Conservation (phyloP, 2,329 filamentous ascomycete species). For the Aspergillus texensis region DNA sequence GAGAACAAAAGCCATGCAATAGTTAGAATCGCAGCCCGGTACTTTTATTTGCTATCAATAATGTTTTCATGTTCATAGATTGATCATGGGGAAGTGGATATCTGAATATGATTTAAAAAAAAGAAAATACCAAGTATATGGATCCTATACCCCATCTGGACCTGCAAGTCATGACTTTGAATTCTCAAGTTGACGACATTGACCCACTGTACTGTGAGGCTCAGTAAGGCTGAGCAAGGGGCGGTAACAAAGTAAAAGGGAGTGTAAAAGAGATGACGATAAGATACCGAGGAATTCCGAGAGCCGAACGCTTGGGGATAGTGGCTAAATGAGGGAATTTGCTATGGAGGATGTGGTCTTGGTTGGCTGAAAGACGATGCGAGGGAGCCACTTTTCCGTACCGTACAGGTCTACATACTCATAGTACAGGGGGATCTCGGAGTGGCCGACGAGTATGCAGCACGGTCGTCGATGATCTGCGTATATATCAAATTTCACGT, state of each 20-base stretch:
- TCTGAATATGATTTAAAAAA: not conserved
- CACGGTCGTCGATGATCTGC: not conserved
- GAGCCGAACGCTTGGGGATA: not conserved
- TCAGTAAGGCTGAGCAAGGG: not conserved
- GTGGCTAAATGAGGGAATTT: not conserved
- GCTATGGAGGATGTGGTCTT: not conserved
- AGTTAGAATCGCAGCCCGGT: conserved; percentile 13
- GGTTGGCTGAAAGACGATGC: not conserved
- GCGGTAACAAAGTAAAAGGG: not conserved
- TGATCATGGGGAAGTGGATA: not conserved
- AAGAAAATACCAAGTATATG: not conserved
- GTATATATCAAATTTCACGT: not conserved
- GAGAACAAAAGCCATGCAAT: conserved; percentile 14
- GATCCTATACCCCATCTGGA: not conserved
- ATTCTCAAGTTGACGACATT: not conserved
- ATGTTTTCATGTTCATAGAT: conserved; percentile 5
- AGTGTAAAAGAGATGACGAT: not conserved
- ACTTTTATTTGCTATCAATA: not conserved
- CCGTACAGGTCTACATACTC: not conserved
- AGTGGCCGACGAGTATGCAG: conserved; percentile 1
- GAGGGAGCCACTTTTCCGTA: not conserved
- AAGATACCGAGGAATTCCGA: not conserved
- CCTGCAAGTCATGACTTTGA: not conserved
- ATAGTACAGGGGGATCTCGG: not conserved
- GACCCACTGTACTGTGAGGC: not conserved